Evolutionary conservation across 352 stramenopile species (phyloP).

Genomic region (Globisporangium spinosum): DNA sequence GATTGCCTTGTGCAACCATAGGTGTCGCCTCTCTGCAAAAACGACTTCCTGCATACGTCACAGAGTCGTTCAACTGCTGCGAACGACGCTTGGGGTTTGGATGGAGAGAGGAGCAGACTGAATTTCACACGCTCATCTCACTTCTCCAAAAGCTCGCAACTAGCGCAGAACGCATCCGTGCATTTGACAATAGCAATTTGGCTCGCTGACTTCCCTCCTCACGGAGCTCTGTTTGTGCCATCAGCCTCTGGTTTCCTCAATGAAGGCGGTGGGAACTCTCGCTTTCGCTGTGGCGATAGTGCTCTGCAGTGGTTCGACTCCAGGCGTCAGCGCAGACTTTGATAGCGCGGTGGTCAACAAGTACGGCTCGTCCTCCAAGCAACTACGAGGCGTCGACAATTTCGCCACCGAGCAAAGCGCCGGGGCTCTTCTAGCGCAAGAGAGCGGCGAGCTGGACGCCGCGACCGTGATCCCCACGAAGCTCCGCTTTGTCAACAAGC

Average conservation of each 20-base stretch:
- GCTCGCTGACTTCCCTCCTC: neutral
- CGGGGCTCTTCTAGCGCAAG: neutral
- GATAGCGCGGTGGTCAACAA: neutral
- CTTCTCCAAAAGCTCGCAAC: neutral
- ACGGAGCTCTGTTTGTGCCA: neutral
- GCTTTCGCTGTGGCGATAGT: neutral
- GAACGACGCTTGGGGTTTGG: neutral
- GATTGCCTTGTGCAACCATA: neutral
- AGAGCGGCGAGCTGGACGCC: neutral
- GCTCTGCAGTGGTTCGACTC: neutral
- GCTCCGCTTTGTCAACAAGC: slow-evolving; percentile 13
- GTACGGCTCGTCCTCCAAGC: slow-evolving; percentile 6
- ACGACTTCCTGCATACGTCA: neutral
- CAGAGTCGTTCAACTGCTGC: neutral
- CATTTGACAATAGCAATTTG: neutral
- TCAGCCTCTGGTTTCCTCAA: neutral
- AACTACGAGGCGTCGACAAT: neutral
- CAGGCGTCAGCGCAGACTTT: neutral
- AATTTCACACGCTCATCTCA: neutral
- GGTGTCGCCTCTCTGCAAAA: slow-evolving; percentile 1
- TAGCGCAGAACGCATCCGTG: neutral
- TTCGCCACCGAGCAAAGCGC: neutral
- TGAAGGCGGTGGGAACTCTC: no score
- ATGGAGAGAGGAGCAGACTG: neutral
- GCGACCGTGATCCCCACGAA: neutral